These are phyloP conservation scores for Trichodelitschia bisporula DNA, from an alignment of 495 filamentous ascomycete species.

Conservation along the genomic window DNA sequence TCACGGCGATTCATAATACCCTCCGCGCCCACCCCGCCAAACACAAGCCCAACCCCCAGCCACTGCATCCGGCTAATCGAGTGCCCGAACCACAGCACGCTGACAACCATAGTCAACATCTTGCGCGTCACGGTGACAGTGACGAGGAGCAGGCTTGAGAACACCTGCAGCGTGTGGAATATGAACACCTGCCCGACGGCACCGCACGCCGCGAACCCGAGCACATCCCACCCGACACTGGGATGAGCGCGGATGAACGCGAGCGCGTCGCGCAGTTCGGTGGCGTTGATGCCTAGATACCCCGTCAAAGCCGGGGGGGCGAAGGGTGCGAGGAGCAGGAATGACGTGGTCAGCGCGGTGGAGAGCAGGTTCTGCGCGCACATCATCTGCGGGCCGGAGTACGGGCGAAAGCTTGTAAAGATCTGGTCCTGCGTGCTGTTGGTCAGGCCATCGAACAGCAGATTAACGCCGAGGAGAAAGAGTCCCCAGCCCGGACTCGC, in stretches of 20 bases:
- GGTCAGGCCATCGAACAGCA: slow-evolving; percentile 86
- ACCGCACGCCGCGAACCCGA: slow-evolving; percentile 80
- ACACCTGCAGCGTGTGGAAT: slow-evolving; percentile 81
- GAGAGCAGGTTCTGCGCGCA: slow-evolving; percentile 81
- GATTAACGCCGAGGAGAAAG: slow-evolving; percentile 65
- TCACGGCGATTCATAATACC: slow-evolving; percentile 56
- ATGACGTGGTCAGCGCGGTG: slow-evolving; percentile 45
- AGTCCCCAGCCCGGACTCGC: slow-evolving; percentile 39
- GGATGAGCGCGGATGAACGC: slow-evolving; percentile 59
- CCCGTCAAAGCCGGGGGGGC: slow-evolving; percentile 36
- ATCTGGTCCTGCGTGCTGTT: slow-evolving; percentile 95
- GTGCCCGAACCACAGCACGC: slow-evolving; percentile 86
- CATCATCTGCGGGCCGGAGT: slow-evolving; percentile 96
- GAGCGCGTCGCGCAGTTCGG: slow-evolving; percentile 56
- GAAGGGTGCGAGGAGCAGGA: slow-evolving; percentile 57
- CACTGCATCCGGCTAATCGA: slow-evolving; percentile 62
- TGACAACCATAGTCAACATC: slow-evolving; percentile 97
- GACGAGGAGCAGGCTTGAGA: slow-evolving; percentile 76
- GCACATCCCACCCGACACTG: slow-evolving; percentile 53
- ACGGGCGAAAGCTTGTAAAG: slow-evolving; percentile 50
- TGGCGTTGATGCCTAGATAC: slow-evolving; percentile 40
- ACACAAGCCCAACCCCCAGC: slow-evolving; percentile 78
- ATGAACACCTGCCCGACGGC: slow-evolving; percentile 93
- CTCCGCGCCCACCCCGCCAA: slow-evolving; percentile 86
- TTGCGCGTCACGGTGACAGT: slow-evolving; percentile 95